Conservation (phyloP, 305 asterid species). For the Andrographis paniculata region DNA sequence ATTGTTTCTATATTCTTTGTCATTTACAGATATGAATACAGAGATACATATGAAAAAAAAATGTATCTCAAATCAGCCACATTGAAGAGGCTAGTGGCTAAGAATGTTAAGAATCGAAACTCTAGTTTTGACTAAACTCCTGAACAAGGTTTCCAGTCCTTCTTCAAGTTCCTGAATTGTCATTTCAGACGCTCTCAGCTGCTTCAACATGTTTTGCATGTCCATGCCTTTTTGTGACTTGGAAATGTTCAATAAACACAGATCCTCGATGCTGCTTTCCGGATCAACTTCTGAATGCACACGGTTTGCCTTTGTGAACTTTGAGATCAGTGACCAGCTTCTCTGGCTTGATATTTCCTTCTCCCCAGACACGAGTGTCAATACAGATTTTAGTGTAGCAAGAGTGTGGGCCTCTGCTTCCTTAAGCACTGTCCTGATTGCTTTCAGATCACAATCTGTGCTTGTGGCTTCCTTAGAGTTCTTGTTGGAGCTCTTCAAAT, state of each 20-base stretch:
- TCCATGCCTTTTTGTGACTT: conserved; percentile 2
- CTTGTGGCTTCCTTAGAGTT: not conserved
- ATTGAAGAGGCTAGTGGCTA: conserved; percentile 2
- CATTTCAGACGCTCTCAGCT: not conserved
- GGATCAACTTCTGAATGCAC: conserved; percentile 6
- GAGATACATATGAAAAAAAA: not conserved
- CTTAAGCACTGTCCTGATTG: not conserved
- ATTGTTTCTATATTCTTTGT: not conserved
- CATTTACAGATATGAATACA: not conserved
- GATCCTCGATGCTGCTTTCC: not conserved
- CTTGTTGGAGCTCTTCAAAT: not conserved
- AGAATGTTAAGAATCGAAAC: conserved; percentile 8
- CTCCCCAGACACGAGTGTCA: conserved; percentile 10
- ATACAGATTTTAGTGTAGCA: conserved; percentile 3
- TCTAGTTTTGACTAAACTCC: conserved; percentile 22
- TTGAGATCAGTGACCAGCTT: conserved; percentile 25
- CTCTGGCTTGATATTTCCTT: conserved; percentile 18
- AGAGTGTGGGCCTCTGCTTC: not conserved
- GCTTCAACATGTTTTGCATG: not conserved
- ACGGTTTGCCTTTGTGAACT: conserved; percentile 7
- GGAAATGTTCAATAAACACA: conserved; percentile 9
- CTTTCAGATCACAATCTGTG: not conserved
- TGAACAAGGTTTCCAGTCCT: conserved; percentile 15
- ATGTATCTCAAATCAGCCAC: not conserved
- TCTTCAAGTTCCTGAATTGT: conserved; percentile 24